phyloP scores from a whole-genome alignment of 78 protist species.

The Emiliania huxleyi region DNA sequence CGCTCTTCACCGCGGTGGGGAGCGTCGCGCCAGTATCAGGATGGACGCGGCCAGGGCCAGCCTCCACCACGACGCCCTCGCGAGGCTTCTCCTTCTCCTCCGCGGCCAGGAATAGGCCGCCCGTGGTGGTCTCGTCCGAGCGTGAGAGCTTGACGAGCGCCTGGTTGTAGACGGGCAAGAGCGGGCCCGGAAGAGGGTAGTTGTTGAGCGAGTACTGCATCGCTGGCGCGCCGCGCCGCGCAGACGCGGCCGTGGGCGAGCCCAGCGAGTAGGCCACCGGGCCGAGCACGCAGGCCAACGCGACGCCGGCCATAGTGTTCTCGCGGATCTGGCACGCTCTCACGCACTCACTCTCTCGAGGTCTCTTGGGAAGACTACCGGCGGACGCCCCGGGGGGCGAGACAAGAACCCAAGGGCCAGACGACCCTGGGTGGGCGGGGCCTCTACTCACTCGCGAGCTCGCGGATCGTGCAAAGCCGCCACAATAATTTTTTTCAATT shows the following conservation, averaged over 20 bases:
- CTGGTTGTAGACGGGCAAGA: background rate
- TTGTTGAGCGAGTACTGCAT: background rate
- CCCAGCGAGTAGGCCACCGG: background rate
- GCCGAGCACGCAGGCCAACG: background rate
- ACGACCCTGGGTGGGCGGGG: no score
- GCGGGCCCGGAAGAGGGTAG: background rate
- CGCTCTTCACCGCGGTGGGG: background rate
- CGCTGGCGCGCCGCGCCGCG: background rate
- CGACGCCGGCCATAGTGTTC: no score
- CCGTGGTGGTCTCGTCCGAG: background rate
- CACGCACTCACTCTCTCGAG: no score
- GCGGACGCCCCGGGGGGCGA: no score
- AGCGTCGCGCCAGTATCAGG: background rate
- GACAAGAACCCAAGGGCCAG: no score
- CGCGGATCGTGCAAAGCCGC: no score
- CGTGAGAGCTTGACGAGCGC: background rate
- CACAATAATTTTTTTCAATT: no score
- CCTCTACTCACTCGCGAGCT: no score
- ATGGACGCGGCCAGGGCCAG: background rate
- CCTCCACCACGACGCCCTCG: background rate
- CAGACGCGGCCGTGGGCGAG: background rate
- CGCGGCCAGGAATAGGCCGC: background rate
- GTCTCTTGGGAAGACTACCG: no score
- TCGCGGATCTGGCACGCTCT: no score
- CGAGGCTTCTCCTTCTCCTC: background rate